phyloP scores from a whole-genome alignment of 495 filamentous ascomycete genomes.

The Delitschia confertaspora region DNA sequence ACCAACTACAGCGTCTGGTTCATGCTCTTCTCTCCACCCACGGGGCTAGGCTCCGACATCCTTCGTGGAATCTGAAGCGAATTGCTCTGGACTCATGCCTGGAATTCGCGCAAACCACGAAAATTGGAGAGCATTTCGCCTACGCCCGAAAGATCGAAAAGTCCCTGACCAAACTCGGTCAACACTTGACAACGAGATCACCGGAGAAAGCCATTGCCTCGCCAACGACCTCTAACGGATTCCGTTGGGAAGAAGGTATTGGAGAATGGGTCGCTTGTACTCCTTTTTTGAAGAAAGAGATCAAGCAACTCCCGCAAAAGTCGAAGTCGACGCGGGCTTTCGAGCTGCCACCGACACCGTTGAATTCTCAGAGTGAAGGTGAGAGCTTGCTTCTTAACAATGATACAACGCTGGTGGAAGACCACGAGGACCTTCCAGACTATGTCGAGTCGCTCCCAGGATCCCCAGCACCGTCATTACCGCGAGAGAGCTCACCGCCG shows the following conservation, averaged over 20 bases:
- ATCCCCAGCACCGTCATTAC: too few species aligned
- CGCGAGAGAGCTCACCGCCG: too few species aligned
- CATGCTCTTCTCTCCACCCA: constrained; percentile 1
- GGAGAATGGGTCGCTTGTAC: constrained; percentile 27
- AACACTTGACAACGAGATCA: constrained; percentile 1
- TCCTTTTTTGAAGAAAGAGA: constrained; percentile 16
- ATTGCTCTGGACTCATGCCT: constrained; percentile 16
- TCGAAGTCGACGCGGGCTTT: constrained; percentile 6
- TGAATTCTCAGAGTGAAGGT: too few species aligned
- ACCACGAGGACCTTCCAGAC: too few species aligned
- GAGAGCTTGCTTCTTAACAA: too few species aligned
- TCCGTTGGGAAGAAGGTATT: constrained; percentile 28
- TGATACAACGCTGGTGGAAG: too few species aligned
- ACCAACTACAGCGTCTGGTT: constrained; percentile 15
- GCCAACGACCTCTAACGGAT: constrained; percentile 12
- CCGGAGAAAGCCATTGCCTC: constrained; percentile 5
- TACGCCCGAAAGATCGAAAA: constrained; percentile 20
- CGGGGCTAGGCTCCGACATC: constrained; percentile 8
- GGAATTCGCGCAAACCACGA: constrained; percentile 22
- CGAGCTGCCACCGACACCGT: constrained; percentile 10
- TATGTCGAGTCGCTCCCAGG: too few species aligned
- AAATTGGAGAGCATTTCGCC: constrained; percentile 8
- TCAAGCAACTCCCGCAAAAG: constrained; percentile 6
- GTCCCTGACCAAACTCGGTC: constrained; percentile 11
- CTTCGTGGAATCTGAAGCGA: constrained; percentile 16